phyloP scores from a whole-genome alignment of 2,329 filamentous ascomycete genomes.

The Aspergillus sp. region DNA sequence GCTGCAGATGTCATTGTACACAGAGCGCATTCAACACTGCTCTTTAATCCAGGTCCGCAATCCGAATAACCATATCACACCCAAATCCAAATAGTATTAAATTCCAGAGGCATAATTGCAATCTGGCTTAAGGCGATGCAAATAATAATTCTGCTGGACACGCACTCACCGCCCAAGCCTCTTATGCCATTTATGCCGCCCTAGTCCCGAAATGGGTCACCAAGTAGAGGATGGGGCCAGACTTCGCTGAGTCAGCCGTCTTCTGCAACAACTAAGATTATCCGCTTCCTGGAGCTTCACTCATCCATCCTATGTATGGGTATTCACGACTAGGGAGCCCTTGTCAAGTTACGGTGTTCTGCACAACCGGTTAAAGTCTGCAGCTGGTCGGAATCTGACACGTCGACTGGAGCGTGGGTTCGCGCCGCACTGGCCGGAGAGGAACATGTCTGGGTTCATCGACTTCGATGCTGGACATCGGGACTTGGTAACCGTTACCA shows the following conservation, averaged over 20 bases:
- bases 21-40: conserved; percentile 3
- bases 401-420: neutral
- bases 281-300: neutral
- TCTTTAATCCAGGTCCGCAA: neutral
- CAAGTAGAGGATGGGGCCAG: neutral
- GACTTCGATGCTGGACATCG: conserved; percentile 42
- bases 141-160: neutral
- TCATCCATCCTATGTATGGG: neutral
- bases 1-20: conserved; percentile 26
- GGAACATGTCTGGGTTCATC: conserved; percentile 29
- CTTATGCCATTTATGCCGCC: neutral
- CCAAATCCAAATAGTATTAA: neutral
- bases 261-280: neutral
- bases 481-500: conserved; percentile 72
- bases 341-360: too few relatives aligned
- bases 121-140: neutral
- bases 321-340: too few relatives aligned
- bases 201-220: conserved; percentile 1
- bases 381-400: neutral
- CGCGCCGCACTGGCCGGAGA: conserved; percentile 20
- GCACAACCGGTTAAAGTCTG: too few relatives aligned
- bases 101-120: neutral
- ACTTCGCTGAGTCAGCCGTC: neutral
- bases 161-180: neutral
- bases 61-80: neutral